Evolutionary conservation across 257 asterid species (phyloP).

Genomic region (Przewalskia tangutica): DNA sequence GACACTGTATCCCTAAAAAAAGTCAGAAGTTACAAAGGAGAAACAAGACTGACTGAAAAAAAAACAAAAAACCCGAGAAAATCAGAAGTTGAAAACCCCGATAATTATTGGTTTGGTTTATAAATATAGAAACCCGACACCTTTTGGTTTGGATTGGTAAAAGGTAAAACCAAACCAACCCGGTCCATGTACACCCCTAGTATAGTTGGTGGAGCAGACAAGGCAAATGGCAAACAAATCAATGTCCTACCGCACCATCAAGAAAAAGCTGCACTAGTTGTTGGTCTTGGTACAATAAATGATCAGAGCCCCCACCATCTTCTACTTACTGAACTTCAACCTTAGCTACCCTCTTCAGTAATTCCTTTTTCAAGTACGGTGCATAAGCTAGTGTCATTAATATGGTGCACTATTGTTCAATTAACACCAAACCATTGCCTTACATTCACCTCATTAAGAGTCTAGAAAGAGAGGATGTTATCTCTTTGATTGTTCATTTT

Average conservation of each 20-base stretch:
- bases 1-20: too few relatives aligned
- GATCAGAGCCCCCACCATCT: neutral
- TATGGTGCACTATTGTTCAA: neutral
- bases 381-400: neutral
- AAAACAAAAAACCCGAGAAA: too few relatives aligned
- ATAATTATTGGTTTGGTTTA: too few relatives aligned
- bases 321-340: neutral
- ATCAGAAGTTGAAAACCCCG: too few relatives aligned
- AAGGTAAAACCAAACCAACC: too few relatives aligned
- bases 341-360: neutral
- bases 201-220: neutral
- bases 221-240: neutral
- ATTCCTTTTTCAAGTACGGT: neutral
- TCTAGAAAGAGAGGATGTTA: neutral
- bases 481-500: too few relatives aligned
- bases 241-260: neutral
- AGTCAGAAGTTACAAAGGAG: too few relatives aligned
- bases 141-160: too few relatives aligned
- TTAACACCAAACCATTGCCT: neutral
- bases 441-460: neutral
- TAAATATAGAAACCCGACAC: too few relatives aligned
- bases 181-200: too few relatives aligned
- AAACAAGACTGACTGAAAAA: too few relatives aligned
- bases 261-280: neutral
- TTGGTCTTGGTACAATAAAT: neutral